Percentiles rank a stretch among this genome's conserved stretches.
Evolutionary conservation across 2,329 filamentous ascomycete species (phyloP).

Genomic region (Ophiostoma himal-ulmi): DNA sequence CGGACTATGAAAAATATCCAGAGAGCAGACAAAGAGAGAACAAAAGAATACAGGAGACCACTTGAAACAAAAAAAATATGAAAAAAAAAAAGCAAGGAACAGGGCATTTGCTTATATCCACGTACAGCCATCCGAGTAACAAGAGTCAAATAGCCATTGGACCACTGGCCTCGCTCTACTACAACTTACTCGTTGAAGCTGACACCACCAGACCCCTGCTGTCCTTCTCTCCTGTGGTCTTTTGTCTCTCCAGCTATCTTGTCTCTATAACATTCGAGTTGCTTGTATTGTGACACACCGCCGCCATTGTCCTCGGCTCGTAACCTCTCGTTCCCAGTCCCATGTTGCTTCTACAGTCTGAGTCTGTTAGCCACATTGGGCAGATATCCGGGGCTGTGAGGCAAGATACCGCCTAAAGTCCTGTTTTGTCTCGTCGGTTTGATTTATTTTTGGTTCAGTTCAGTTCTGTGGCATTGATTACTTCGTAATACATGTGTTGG

Average conservation of each 20-base stretch:
- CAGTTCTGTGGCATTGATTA: neutral
- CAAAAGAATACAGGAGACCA: neutral
- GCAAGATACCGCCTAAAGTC: neutral
- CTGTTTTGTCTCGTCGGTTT: neutral
- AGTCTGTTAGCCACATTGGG: neutral
- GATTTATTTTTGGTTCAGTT: neutral
- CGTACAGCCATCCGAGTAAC: no score
- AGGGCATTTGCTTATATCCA: no score
- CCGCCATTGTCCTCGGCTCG: constrained; percentile 3
- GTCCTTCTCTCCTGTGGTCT: neutral
- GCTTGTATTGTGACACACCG: neutral
- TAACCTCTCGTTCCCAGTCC: neutral
- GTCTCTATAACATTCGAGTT: neutral
- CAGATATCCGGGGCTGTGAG: neutral
- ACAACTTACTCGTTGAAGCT: no score
- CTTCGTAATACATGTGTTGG: neutral
- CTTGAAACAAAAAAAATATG: neutral
- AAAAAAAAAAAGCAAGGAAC: neutral
- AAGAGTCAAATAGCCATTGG: no score
- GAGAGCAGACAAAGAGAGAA: neutral
- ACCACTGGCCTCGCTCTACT: no score
- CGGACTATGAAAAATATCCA: neutral
- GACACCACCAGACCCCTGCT: neutral
- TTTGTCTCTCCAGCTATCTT: neutral
- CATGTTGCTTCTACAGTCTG: neutral